Base-by-base conservation (phyloP, 352 stramenopile genomes). In the Phytopythium cucurbitacearum region DNA sequence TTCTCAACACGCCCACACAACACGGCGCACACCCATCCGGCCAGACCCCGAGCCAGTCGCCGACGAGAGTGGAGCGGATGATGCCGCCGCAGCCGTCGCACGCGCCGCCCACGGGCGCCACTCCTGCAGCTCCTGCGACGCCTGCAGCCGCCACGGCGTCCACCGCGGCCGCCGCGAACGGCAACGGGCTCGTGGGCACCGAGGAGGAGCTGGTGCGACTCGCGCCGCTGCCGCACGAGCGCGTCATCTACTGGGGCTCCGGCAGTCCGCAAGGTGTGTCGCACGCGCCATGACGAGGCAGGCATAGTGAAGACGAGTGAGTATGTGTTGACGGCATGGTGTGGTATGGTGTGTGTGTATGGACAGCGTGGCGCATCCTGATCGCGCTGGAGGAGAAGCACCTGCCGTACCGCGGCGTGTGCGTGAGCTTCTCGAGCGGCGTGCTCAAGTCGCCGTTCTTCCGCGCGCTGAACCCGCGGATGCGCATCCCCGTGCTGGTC, bases 371-470 rank as follows among this genome's bases (percentile, higher is more conserved):
- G 83, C 78, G 83, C n/a, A 83, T 91, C 33, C 61, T 91, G 12
- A 90, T 93, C 47, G 80, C 77, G 34, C 56, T 93, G 38, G 80
- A 93, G 41, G 83, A 93, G 61, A 93, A 93, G 62, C 57, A 68
- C 16, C 46, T 93, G 44, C 62, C 76, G 56, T 91, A 91, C 59
- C 83, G 80, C 47, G 89, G 83, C 45, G 74, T 93, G 8, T 93
- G 80, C 44, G 79, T 89, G 59, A 89, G 78, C 36, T 93, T 93
- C 67, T 88, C 80, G 0, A 93, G 83, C 43, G 83, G 83, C 39
- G 80, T 93, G 48, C 71, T 93, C 51, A 93, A 93, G 62, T 70
- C 83, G 49, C 63, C 78, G 15, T 88, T 89, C 60, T 93, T 93
- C 59, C 67, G 65, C 11, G 67, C 78, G 38, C 60, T 93, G 2